Evolutionary conservation across 352 stramenopile species (phyloP).

Genomic region (Peronosclerospora sorghi): DNA sequence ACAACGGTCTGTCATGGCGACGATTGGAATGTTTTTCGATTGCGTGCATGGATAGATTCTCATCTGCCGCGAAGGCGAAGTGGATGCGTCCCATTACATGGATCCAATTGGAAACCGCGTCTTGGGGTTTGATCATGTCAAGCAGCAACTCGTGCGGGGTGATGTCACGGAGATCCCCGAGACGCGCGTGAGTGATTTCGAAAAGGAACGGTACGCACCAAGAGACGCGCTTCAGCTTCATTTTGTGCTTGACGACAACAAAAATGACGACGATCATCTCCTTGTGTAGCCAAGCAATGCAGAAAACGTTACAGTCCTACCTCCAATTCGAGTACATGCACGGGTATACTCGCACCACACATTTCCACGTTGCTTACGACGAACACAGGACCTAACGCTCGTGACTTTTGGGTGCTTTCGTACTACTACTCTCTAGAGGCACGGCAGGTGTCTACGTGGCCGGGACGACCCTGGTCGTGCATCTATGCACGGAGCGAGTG

Average conservation of each 20-base stretch:
- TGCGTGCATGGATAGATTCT: constrained; percentile 54
- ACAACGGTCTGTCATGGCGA: too few species aligned
- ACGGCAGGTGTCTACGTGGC: constrained; percentile 71
- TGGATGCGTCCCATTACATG: constrained; percentile 78
- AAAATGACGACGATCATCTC: constrained; percentile 3
- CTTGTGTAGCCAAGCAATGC: constrained; percentile 16
- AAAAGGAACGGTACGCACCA: constrained; percentile 60
- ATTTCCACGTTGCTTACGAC: too few species aligned
- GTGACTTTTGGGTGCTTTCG: neutral
- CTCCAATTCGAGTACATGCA: constrained; percentile 81
- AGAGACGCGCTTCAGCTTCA: constrained; percentile 27
- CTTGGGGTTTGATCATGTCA: constrained; percentile 83
- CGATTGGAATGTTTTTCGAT: too few species aligned
- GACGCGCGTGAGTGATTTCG: constrained; percentile 31
- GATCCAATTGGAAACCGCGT: constrained; percentile 66
- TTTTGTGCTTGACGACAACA: too few species aligned
- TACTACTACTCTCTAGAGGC: constrained; percentile 28
- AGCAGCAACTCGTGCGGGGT: constrained; percentile 40
- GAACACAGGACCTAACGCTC: neutral
- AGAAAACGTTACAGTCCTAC: constrained; percentile 72
- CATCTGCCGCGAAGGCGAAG: constrained; percentile 69
- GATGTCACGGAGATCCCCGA: constrained; percentile 42
- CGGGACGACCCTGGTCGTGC: constrained; percentile 51
- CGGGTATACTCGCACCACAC: constrained; percentile 16
- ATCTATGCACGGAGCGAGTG: constrained; percentile 76